Percentiles rank a stretch among this genome's conserved stretches.
Evolutionary conservation across 1,139 yeast genomes (phyloP).

Genomic region (Scheffersomyces cryptocercus): DNA sequence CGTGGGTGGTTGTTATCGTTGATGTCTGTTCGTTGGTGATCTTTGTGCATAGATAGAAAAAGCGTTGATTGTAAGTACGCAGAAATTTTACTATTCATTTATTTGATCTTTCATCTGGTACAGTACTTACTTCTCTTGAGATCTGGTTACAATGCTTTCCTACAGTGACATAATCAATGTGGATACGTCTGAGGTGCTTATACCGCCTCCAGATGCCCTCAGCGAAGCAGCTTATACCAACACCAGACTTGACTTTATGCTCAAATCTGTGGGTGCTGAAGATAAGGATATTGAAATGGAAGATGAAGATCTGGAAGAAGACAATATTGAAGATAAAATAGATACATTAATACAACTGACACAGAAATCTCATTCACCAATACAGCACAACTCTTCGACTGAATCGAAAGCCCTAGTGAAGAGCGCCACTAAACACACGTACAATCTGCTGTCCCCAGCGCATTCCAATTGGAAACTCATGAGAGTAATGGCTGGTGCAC

Average conservation of each 20-base stretch:
- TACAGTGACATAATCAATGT: too few species aligned
- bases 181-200: conserved; percentile 10
- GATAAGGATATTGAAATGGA: conserved; percentile 1
- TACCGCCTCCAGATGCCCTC: conserved; percentile 31
- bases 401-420: neutral
- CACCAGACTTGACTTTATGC: conserved; percentile 26
- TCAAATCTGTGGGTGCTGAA: conserved; percentile 4
- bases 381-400: neutral
- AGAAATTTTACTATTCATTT: too few species aligned
- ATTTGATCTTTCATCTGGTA: too few species aligned
- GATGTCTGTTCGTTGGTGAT: too few species aligned
- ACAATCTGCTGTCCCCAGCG: neutral
- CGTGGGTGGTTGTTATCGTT: too few species aligned
- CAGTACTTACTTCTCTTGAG: too few species aligned
- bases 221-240: conserved; percentile 36
- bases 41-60: too few species aligned
- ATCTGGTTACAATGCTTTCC: too few species aligned
- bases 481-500: conserved; percentile 79
- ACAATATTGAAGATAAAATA: neutral
- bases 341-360: too few species aligned
- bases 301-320: conserved; percentile 1
- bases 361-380: neutral
- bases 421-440: neutral
- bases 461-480: conserved; percentile 57
- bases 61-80: too few species aligned